phyloP scores from a whole-genome alignment of 148 eudicot genomes.

The Euryodendron excelsum region DNA sequence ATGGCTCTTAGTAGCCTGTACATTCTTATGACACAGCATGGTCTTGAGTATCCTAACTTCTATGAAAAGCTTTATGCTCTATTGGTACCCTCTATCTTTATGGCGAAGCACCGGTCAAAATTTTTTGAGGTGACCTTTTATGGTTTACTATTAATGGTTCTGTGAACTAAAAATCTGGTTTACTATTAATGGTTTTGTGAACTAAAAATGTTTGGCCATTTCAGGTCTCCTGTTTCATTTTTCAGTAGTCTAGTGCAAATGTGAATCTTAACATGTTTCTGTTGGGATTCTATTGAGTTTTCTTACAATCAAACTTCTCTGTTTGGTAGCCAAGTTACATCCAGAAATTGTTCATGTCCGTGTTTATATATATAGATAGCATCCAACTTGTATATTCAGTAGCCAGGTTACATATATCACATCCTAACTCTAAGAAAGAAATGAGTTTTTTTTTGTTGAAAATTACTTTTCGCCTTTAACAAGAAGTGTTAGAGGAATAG shows the following conservation, averaged over 20 bases:
- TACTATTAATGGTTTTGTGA: constrained; percentile 4
- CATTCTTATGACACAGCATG: constrained; percentile 85
- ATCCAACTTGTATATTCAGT: no score
- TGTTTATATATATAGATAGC: no score
- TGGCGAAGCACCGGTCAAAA: constrained; percentile 88
- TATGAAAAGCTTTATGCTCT: constrained; percentile 92
- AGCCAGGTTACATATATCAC: no score
- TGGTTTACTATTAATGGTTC: not conserved
- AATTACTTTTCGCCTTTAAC: not conserved
- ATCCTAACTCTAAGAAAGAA: not conserved
- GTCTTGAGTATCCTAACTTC: constrained; percentile 80
- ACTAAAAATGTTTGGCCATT: not conserved
- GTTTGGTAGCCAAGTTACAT: not conserved
- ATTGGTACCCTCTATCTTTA: constrained; percentile 74
- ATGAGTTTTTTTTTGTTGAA: not conserved
- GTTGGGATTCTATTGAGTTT: not conserved
- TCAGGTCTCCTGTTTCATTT: not conserved
- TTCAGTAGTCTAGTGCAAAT: not conserved
- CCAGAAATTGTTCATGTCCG: not conserved
- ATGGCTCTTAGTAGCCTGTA: constrained; percentile 89
- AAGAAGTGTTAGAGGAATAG: not conserved
- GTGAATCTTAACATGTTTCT: not conserved
- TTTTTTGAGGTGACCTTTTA: constrained; percentile 71
- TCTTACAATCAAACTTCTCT: not conserved
- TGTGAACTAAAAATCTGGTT: not conserved